Base-by-base conservation (phyloP, 768 basidiomycete species). In the Paxillus involutus region DNA sequence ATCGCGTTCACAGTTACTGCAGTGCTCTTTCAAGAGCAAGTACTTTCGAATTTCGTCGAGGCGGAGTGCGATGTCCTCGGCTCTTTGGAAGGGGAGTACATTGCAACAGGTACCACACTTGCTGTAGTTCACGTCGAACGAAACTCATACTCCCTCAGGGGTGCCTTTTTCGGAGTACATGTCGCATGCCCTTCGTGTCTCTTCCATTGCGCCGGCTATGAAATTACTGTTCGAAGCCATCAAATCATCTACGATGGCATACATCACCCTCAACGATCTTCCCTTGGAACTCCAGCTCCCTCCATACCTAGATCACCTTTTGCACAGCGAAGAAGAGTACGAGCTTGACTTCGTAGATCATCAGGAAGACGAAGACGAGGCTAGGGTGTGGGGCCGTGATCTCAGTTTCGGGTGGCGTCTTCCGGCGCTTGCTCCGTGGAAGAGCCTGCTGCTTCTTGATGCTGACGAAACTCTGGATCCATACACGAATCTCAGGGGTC, bases 11-110 rank as follows among this genome's bases (percentile, higher is more conserved):
- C 90, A 3, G 77, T 93, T 58, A 93, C 95, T 2, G 97, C 96
- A 6, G 93, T 95, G 9, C 77, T 98, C 42, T 95, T 88, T 61
- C 90, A 93, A 65, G 88, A 97, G 65, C 96, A 99, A 71, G 87
- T 92, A 4, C 70, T 88, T 48, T 84, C 85, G 32, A 88, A 89
- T 64, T 98, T 89, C 70, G 89, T 99, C 1, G 91, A 94, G 57
- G 70, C 72, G 42, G 88, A 98, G 66, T 90, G 89, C 32, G 89
- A 90, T 51, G 68, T 73, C 12, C 76, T 98, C 16, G 80, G 83
- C 17, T 67, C 81, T 12, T 70, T 94, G 45, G 86, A 88, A 59
- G 94, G 96, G 44, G 78, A 79, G 5, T 87, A 79, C 57, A 75
- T 86, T 3, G 76, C 80, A 12, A 83, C 83, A 77, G 86, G 91